Base-by-base conservation (phyloP, 139 green algal species). In the Picochlorum sp. region DNA sequence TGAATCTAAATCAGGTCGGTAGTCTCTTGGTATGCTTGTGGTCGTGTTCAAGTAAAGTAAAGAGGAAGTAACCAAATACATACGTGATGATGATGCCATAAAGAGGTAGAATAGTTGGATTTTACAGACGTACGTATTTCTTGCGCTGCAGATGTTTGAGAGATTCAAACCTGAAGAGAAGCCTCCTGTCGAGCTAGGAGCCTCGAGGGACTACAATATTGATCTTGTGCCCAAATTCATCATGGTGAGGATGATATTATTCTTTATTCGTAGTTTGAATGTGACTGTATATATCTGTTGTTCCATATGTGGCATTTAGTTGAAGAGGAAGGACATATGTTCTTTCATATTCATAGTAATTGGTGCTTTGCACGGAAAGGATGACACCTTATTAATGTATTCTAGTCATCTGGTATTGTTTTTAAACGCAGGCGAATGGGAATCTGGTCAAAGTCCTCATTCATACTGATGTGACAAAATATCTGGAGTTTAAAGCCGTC, bases 161-260 rank as follows among this genome's bases (percentile, higher is more conserved):
- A 84, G 89, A 41, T 96, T 98, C 64, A 61, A 81, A 6, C 75
- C 73, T 1, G 86, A 77, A 30, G 70, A 86, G 50, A 67, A 74
- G 26, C 67, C 80, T 1, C 77, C 81, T 0, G 61, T 72, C 20
- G 64, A 63, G 25, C 77, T 97, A 36, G 93, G 93, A 12, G 29
- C 86, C 30, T 84, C 55, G 37, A 73, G 91, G 5, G 93, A 99
- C 70, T 99, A 94, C 76, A 98, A 98, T 59, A 77, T 99, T 12
- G 93, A 99, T 68, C 76, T 97, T 65, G 84, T 96, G 12, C 93
- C 93, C 54, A 99, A 99, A 74, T 97, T 98, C 79, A 97, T 98
- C 74, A 97, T 98, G 93, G 88, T 62, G 9, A 20, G 9, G 9
- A 9, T 33, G 10, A 12, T 55, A 9, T 33, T 12, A 20, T 55